Percentiles rank a stretch among this genome's conserved stretches.
Evolutionary conservation across 345 rosid genomes (phyloP).

Genomic region (Eucalyptus curtisii): DNA sequence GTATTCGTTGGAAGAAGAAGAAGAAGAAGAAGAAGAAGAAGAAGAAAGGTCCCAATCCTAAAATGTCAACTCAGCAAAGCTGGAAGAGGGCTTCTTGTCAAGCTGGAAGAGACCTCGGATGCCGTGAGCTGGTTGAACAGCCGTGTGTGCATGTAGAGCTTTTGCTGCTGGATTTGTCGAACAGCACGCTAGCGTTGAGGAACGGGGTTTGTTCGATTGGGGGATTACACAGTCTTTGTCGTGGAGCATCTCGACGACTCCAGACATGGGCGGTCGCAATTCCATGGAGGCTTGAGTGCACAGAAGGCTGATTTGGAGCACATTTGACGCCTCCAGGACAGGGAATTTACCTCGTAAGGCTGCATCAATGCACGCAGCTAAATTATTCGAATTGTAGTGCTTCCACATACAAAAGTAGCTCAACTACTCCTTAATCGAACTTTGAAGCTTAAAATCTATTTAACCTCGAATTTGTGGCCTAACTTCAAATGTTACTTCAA

Average conservation of each 20-base stretch:
- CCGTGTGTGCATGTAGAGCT: background rate
- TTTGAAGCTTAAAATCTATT: too few relatives aligned
- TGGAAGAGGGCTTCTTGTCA: background rate
- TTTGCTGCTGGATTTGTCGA: constrained; percentile 3
- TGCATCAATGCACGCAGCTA: constrained; percentile 22
- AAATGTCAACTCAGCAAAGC: too few relatives aligned
- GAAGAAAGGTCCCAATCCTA: too few relatives aligned
- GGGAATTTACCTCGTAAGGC: constrained; percentile 11
- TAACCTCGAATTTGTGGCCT: too few relatives aligned
- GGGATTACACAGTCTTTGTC: constrained; percentile 16
- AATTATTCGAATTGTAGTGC: constrained; percentile 25
- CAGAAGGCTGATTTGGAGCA: constrained; percentile 56
- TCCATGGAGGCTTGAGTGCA: constrained; percentile 63
- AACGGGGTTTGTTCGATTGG: constrained; percentile 58
- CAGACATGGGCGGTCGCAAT: constrained; percentile 41
- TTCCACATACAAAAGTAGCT: constrained; percentile 6
- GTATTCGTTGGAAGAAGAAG: too few relatives aligned
- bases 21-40: too few relatives aligned
- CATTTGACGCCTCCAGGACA: constrained; percentile 27
- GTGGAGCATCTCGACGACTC: constrained; percentile 40
- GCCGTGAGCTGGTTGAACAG: background rate
- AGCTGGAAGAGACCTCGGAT: too few relatives aligned
- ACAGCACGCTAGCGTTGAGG: constrained; percentile 44
- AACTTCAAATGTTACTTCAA: too few relatives aligned
- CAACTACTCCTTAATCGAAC: too few relatives aligned